Percentiles rank a stretch among this genome's conserved stretches.
phyloP scores from a whole-genome alignment of 306 rosid genomes.

The Prunus armeniaca region DNA sequence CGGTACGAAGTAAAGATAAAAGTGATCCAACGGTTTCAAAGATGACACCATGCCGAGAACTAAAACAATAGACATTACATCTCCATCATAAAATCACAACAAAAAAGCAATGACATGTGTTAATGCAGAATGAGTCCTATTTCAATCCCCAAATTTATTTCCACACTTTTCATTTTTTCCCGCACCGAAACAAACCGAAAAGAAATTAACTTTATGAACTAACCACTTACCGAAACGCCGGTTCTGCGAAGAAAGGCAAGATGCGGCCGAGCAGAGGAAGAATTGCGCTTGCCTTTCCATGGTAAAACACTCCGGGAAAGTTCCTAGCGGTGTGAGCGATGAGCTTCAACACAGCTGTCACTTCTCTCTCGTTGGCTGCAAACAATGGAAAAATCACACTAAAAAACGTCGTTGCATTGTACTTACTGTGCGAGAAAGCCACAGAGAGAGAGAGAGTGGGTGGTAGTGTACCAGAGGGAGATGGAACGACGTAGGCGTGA shows the following conservation, averaged over 20 bases:
- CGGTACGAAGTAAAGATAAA: constrained; percentile 73
- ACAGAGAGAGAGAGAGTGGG: constrained; percentile 5
- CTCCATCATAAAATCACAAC: constrained; percentile 1
- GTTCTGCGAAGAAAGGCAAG: constrained; percentile 75
- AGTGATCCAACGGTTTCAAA: constrained; percentile 72
- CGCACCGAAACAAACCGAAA: neutral
- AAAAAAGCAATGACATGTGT: neutral
- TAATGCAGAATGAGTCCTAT: neutral
- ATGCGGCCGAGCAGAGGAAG: constrained; percentile 66
- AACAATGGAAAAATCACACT: neutral
- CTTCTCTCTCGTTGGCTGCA: constrained; percentile 66
- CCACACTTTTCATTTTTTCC: neutral
- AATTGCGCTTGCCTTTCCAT: constrained; percentile 54
- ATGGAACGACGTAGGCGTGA: constrained; percentile 57
- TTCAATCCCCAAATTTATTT: neutral
- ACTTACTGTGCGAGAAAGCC: neutral
- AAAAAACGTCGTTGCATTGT: neutral
- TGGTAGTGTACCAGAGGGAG: constrained; percentile 48
- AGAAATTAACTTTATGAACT: no score
- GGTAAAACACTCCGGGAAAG: constrained; percentile 78
- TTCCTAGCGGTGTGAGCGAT: constrained; percentile 58
- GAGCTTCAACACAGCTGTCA: constrained; percentile 67
- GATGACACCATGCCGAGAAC: constrained; percentile 67
- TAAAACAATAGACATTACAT: constrained; percentile 28
- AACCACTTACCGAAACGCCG: constrained; percentile 49